Conservation (phyloP, 306 rosid species). For the Cicer bijugum region DNA sequence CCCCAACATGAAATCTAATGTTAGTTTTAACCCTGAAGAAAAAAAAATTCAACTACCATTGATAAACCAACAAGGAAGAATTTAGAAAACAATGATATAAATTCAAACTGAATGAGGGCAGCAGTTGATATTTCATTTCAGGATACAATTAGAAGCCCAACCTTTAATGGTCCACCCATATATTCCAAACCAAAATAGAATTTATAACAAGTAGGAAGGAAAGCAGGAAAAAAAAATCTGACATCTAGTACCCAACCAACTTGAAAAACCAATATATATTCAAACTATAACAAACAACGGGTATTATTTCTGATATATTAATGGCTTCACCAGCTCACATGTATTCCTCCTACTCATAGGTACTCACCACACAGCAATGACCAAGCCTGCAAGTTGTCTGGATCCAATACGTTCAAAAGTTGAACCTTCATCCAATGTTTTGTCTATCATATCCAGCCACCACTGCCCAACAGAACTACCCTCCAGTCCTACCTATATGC, state of each 20-base stretch:
- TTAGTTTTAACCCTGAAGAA: constrained; percentile 73
- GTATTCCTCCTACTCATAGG: constrained; percentile 27
- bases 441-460: constrained; percentile 98
- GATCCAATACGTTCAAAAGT: constrained; percentile 93
- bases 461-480: constrained; percentile 97
- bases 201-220: constrained; percentile 35
- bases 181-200: constrained; percentile 41
- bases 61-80: constrained; percentile 39
- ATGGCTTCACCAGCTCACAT: constrained; percentile 41
- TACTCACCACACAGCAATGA: constrained; percentile 88
- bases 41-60: constrained; percentile 45
- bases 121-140: constrained; percentile 34
- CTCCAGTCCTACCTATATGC: constrained; percentile 89
- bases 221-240: constrained; percentile 33
- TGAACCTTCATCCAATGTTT: constrained; percentile 86
- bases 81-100: constrained; percentile 9
- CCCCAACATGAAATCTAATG: constrained; percentile 80
- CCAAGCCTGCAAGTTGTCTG: constrained; percentile 99
- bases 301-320: constrained; percentile 40
- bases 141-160: constrained; percentile 35
- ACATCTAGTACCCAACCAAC: constrained; percentile 37
- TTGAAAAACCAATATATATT: constrained; percentile 31
- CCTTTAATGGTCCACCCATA: constrained; percentile 23
- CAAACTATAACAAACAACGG: constrained; percentile 36
- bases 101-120: constrained; percentile 37